Conservation (phyloP, 2,329 filamentous ascomycete species). For the Aspergillus sergii region DNA sequence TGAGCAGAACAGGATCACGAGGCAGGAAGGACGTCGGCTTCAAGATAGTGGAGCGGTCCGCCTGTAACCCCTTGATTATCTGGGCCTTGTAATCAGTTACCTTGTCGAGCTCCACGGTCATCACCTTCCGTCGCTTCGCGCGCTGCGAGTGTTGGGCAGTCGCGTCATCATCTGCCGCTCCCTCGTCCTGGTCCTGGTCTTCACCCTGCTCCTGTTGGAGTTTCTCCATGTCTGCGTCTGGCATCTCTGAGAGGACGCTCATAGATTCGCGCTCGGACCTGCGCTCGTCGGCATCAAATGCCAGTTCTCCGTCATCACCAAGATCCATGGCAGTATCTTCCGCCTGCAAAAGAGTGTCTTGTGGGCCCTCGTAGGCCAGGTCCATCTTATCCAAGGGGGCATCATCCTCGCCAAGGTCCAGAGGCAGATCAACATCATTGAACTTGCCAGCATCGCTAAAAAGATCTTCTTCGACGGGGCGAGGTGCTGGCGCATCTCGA, state of each 20-base stretch:
- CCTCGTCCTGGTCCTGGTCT: constrained; percentile 47
- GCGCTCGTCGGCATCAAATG: constrained; percentile 47
- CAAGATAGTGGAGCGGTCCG: constrained; percentile 82
- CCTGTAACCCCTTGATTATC: constrained; percentile 84
- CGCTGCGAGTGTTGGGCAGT: constrained; percentile 69
- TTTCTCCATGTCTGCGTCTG: constrained; percentile 60
- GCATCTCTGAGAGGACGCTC: constrained; percentile 54
- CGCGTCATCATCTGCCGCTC: constrained; percentile 51
- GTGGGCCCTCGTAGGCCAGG: constrained; percentile 33
- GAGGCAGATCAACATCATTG: constrained; percentile 55
- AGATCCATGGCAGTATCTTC: constrained; percentile 56
- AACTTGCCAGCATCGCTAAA: constrained; percentile 66
- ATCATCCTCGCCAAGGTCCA: constrained; percentile 52
- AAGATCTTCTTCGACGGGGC: constrained; percentile 58
- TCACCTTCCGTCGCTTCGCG: constrained; percentile 71
- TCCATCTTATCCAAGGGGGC: constrained; percentile 45
- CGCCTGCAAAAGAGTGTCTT: constrained; percentile 58
- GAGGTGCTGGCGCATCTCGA: constrained; percentile 75
- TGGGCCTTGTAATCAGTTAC: constrained; percentile 75
- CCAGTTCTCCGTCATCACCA: constrained; percentile 57
- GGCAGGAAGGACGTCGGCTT: constrained; percentile 82
- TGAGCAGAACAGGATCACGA: constrained; percentile 81
- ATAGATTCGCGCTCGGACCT: constrained; percentile 66
- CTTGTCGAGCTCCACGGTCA: constrained; percentile 73
- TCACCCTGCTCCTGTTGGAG: constrained; percentile 46